Evolutionary conservation across 2,329 filamentous ascomycete genomes (phyloP).

Genomic region (Microsporum ferrugineum): DNA sequence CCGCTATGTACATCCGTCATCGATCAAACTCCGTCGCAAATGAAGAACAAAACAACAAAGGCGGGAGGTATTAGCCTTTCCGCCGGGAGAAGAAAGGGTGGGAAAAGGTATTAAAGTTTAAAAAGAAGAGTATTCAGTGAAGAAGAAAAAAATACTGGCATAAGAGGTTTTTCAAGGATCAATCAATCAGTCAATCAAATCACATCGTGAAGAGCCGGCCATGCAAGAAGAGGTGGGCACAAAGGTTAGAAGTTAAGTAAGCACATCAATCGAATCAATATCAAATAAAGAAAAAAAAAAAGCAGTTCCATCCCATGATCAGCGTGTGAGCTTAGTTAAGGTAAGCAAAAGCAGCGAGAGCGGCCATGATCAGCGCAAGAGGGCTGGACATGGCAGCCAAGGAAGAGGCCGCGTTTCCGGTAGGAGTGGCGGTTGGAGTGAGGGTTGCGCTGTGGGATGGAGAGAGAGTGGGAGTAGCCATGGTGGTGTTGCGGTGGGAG

Average conservation of each 20-base stretch:
- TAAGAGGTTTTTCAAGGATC: slow-evolving; percentile 1
- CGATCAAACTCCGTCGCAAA: not conserved
- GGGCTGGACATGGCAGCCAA: slow-evolving; percentile 20
- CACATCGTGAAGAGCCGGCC: not conserved
- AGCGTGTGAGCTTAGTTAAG: slow-evolving; percentile 18
- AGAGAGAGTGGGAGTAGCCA: slow-evolving; percentile 13
- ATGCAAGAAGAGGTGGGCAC: not conserved
- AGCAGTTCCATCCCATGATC: too few species aligned
- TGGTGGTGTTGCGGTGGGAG: slow-evolving; percentile 10
- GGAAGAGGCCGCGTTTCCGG: slow-evolving; percentile 14
- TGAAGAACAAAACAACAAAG: not conserved
- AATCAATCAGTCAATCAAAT: not conserved
- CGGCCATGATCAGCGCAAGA: slow-evolving; percentile 23
- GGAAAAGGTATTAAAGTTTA: not conserved
- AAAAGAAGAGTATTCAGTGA: not conserved
- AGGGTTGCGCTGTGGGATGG: slow-evolving; percentile 14
- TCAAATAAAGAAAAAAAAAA: not conserved
- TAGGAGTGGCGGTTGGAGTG: slow-evolving; percentile 15
- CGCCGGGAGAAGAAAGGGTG: not conserved
- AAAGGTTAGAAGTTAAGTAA: not conserved
- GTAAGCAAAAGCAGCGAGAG: slow-evolving; percentile 25
- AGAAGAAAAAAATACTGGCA: not conserved
- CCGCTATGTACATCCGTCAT: not conserved
- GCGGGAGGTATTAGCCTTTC: not conserved
- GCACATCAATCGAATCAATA: slow-evolving; percentile 2